Percentiles rank a stretch among this genome's conserved stretches.
Evolutionary conservation across 2,329 filamentous ascomycete species (phyloP).

Genomic region (Cordyceps tenuipes): DNA sequence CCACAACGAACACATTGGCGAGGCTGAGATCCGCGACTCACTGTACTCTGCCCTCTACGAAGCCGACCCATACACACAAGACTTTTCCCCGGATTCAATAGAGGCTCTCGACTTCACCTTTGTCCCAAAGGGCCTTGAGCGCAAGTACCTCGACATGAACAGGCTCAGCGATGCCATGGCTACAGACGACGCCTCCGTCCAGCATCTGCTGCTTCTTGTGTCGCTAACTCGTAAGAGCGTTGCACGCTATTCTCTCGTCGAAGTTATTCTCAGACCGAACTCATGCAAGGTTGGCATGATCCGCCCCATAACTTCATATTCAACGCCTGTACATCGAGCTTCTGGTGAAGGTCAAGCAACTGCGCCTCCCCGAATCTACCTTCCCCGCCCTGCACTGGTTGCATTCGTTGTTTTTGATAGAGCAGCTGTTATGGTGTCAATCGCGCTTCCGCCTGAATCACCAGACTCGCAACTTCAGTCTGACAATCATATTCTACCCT

Average conservation of each 20-base stretch:
- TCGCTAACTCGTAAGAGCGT: conserved; percentile 44
- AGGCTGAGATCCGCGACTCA: conserved; percentile 59
- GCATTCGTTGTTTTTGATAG: conserved; percentile 76
- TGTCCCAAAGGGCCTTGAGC: conserved; percentile 44
- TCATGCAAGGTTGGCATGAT: conserved; percentile 53
- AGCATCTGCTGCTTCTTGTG: conserved; percentile 55
- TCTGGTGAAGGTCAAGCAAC: conserved; percentile 23
- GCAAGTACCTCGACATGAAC: conserved; percentile 41
- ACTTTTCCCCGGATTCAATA: conserved; percentile 50
- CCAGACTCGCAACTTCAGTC: conserved; percentile 69
- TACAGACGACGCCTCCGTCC: conserved; percentile 42
- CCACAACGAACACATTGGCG: conserved; percentile 65
- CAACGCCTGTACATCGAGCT: conserved; percentile 38
- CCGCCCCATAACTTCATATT: conserved; percentile 59
- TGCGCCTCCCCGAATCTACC: conserved; percentile 56
- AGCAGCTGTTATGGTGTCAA: conserved; percentile 68
- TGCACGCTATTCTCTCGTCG: conserved; percentile 66
- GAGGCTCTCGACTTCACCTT: conserved; percentile 76
- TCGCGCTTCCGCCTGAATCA: conserved; percentile 57
- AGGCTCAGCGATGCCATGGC: conserved; percentile 42
- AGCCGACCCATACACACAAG: conserved; percentile 38
- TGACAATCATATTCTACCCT: conserved; percentile 53
- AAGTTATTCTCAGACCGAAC: conserved; percentile 52
- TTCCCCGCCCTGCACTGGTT: conserved; percentile 71
- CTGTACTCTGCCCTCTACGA: conserved; percentile 55